Evolutionary conservation across 1,284 basidiomycete species (phyloP).

Genomic region (Naganishia liquefaciens): DNA sequence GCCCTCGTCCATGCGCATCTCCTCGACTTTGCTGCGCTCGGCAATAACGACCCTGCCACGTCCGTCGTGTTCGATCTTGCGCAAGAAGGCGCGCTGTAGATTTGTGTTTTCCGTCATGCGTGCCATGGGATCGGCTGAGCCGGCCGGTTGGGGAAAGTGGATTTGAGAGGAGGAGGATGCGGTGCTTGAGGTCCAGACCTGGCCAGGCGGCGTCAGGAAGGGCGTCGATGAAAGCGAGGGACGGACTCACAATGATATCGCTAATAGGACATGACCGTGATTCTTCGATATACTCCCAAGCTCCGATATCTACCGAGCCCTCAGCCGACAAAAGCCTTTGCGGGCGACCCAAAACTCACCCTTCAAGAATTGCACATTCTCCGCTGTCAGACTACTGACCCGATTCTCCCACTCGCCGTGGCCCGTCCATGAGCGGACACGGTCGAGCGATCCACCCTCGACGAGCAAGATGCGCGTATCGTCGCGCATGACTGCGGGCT

Average conservation of each 20-base stretch:
- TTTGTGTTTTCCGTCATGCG: slow-evolving; percentile 86
- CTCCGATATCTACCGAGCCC: slow-evolving; percentile 67
- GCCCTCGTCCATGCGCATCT: slow-evolving; percentile 48
- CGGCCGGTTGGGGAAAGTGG: slow-evolving; percentile 42
- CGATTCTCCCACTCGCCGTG: slow-evolving; percentile 75
- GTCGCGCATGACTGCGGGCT: slow-evolving; percentile 55
- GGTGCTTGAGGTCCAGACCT: slow-evolving; percentile 71
- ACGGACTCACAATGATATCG: slow-evolving; percentile 72
- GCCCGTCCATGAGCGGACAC: slow-evolving; percentile 67
- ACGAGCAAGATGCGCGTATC: slow-evolving; percentile 68
- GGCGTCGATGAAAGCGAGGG: neutral
- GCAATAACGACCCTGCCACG: slow-evolving; percentile 42
- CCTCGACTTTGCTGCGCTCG: slow-evolving; percentile 44
- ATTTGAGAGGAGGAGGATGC: slow-evolving; percentile 49
- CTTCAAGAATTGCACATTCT: slow-evolving; percentile 73
- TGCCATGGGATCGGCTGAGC: slow-evolving; percentile 61
- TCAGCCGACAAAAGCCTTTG: neutral
- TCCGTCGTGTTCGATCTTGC: slow-evolving; percentile 47
- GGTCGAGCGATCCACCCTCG: slow-evolving; percentile 74
- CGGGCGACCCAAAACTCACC: slow-evolving; percentile 56
- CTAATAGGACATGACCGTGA: slow-evolving; percentile 70
- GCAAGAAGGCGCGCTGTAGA: slow-evolving; percentile 76
- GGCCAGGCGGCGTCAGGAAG: too few species aligned
- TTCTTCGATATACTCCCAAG: slow-evolving; percentile 76
- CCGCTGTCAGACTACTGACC: slow-evolving; percentile 83